Base-by-base conservation (phyloP, 495 filamentous ascomycete genomes). In the Podospora tetraspora region DNA sequence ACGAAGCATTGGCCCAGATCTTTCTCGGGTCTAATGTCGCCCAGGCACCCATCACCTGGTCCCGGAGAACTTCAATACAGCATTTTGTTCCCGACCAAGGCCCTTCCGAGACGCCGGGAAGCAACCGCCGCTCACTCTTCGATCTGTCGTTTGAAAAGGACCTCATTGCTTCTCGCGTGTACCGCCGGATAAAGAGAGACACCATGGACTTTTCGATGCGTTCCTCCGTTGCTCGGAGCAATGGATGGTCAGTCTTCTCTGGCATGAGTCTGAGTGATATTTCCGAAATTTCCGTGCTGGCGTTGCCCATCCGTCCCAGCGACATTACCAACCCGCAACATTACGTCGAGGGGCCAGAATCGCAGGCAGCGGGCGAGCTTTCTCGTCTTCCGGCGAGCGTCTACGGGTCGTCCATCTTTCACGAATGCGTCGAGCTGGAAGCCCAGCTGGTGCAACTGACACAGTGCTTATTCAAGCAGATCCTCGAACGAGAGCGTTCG, bases 161-260 rank as follows among this genome's bases (percentile, higher is more conserved):
- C 19, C 61, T 62, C 61, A 22, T 25, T 21, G 27, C 61, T 16
- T 64, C 62, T 13, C 62, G 62, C 34, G 30, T 57, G n/a, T 64
- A 64, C 37, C 62, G 62, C 37, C n/a, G 62, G 22, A 29, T 29
- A 12, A 11, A 13, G 62, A 43, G 62, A 23, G 27, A 57, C 11
- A 64, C 30, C 4, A 57, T 64, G 62, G 62, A 64, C 23, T 64
- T 64, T 27, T 64, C 62, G 8, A 64, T 64, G 30, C 62, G 37
- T 0, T 22, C n/a, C 1, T 64, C 37, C 29, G 22, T 64, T 16
- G 30, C 37, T 16, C 22, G 32, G 19, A 52, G 21, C 25, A 21
- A 57, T 25, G 19, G 32, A 21, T 64, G 62, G 62, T 64, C 62
- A 1, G 11, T 64, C 23, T 57, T 64, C 12, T 64, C 62, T 13